Base-by-base conservation (phyloP, 108 stramenopile genomes). In the Nannochloropsis gaditana region DNA sequence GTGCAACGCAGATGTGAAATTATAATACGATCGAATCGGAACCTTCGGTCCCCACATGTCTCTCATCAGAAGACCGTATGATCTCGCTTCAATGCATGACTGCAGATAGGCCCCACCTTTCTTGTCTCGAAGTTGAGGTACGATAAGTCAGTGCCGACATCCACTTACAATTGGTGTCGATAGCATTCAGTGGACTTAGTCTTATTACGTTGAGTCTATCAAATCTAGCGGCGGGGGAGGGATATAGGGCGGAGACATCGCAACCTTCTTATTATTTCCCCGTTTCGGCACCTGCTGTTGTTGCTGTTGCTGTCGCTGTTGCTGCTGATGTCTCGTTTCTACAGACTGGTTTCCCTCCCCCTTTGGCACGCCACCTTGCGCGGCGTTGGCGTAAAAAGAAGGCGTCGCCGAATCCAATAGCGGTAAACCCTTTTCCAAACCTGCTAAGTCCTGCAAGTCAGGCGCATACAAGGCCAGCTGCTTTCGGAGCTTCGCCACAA, bases 321-420 rank as follows among this genome's bases (percentile, higher is more conserved):
- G 47, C 47, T 50, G 47, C 47, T 50, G 47, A 10, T 10, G 47
- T 50, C 15, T 10, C 1, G 10, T 10, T 15, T 50, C 11, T 15
- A 11, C 11, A 10, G 59, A n/a, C n/a, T 73, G 59, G 19, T 73
- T 15, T n/a, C n/a, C 5, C 4, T 73, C 5, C 59, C 2, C 19
- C 59, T 73, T 2, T 31, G 31, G 31, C 59, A 73, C 59, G 19
- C 59, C 59, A n/a, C 59, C 59, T 73, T 73, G 5, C 15, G 59
- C 59, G 2, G 59, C 59, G 4, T 73, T 15, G 19, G 3, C 59
- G n/a, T 73, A 73, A 73, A 73, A 73, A n/a, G 59, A 73, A 2
- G 59, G 59, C n/a, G 59, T 8, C 59, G 59, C 59, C 59, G 59
- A 73, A n/a, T 73, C 59, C 15, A 73, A n/a, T n/a, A 73, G n/a